phyloP scores from a whole-genome alignment of 805 yeast genomes.

The Pichia exigua region DNA sequence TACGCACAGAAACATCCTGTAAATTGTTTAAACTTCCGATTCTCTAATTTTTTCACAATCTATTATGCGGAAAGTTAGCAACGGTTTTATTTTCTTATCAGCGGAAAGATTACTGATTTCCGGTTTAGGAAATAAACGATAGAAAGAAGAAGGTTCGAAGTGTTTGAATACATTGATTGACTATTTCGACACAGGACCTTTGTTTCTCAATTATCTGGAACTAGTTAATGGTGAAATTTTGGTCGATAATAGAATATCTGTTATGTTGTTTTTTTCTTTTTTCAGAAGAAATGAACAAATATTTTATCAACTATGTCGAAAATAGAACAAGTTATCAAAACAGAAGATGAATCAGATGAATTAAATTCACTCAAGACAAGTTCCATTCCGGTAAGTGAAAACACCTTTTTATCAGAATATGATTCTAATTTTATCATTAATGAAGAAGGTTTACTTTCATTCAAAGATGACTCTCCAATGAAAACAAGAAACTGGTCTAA shows the following conservation, averaged over 20 bases:
- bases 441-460: neutral
- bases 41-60: neutral
- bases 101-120: neutral
- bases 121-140: neutral
- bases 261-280: neutral
- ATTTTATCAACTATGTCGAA: neutral
- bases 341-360: neutral
- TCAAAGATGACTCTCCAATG: conserved; percentile 13
- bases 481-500: conserved; percentile 32
- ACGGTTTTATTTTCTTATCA: neutral
- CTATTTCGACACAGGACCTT: too few species aligned
- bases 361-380: neutral
- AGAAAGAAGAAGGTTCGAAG: too few species aligned
- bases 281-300: neutral
- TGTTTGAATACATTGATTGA: too few species aligned
- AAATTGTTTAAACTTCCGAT: neutral
- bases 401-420: neutral
- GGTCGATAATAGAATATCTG: too few species aligned
- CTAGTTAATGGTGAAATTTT: too few species aligned
- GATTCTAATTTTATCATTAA: neutral
- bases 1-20: neutral
- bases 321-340: neutral
- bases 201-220: too few species aligned
- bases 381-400: neutral
- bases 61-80: neutral